phyloP scores from a whole-genome alignment of 805 yeast genomes.

The Starmerella asiatica region DNA sequence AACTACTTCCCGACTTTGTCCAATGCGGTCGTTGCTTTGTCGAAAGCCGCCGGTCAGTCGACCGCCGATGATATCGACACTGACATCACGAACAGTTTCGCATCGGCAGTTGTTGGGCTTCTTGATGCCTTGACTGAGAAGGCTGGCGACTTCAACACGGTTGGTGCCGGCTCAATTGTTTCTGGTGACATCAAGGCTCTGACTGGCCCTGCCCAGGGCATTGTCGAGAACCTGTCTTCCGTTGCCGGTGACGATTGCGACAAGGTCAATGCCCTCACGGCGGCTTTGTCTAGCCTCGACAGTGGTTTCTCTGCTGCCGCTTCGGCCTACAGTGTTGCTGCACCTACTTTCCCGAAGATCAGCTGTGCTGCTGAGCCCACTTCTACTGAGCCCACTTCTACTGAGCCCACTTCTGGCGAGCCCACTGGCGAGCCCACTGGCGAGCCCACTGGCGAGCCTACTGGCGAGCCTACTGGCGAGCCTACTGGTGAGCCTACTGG shows the following conservation, averaged over 20 bases:
- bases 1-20: constrained; percentile 10
- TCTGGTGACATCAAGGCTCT: constrained; percentile 12
- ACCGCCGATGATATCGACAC: constrained; percentile 10
- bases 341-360: constrained; percentile 10
- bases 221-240: constrained; percentile 13
- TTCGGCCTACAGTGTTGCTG: constrained; percentile 4
- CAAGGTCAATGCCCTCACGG: constrained; percentile 2
- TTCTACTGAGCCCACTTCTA: background rate
- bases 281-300: constrained; percentile 2
- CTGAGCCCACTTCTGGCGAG: no score
- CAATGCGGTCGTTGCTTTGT: constrained; percentile 12
- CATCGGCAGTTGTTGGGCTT: constrained; percentile 12
- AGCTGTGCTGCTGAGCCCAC: background rate
- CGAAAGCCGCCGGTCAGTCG: constrained; percentile 4
- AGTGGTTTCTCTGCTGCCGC: constrained; percentile 2
- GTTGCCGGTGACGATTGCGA: constrained; percentile 7
- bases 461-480: no score
- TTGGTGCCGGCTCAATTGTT: constrained; percentile 19
- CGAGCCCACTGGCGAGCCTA: no score
- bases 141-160: constrained; percentile 19
- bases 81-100: constrained; percentile 8
- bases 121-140: constrained; percentile 18
- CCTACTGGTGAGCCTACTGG: no score
- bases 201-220: constrained; percentile 14
- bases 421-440: constrained; percentile 1